Conservation (phyloP, 2,329 filamentous ascomycete genomes). For the Hypoxylon sp. region DNA sequence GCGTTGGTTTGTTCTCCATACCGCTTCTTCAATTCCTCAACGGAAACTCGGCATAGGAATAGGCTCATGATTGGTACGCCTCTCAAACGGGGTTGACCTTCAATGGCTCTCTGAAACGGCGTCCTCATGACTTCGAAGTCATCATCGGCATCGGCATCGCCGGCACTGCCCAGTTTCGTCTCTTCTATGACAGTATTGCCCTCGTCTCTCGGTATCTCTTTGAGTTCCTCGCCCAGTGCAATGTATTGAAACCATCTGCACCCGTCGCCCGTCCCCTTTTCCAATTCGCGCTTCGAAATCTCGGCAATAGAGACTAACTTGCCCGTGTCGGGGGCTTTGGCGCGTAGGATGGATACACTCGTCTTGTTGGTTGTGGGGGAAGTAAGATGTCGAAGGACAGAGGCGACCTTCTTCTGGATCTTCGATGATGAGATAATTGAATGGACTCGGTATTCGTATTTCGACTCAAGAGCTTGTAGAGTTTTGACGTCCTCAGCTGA, state of each 20-base stretch:
- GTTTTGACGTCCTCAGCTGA: conserved; percentile 56
- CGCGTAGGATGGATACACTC: conserved; percentile 60
- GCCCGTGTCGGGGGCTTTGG: conserved; percentile 63
- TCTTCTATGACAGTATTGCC: conserved; percentile 57
- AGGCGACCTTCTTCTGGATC: conserved; percentile 67
- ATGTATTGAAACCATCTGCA: conserved; percentile 68
- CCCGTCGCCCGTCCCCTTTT: conserved; percentile 49
- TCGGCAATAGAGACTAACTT: conserved; percentile 79
- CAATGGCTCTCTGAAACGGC: conserved; percentile 67
- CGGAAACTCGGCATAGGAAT: conserved; percentile 66
- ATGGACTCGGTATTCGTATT: conserved; percentile 64
- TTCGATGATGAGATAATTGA: conserved; percentile 71
- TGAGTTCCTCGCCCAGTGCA: conserved; percentile 62
- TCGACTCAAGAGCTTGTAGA: conserved; percentile 58
- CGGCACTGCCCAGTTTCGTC: conserved; percentile 55
- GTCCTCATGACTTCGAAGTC: conserved; percentile 70
- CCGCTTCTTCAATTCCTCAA: conserved; percentile 67
- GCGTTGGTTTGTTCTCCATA: conserved; percentile 62
- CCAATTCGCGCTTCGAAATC: conserved; percentile 70
- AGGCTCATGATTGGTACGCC: conserved; percentile 69
- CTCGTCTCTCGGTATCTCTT: conserved; percentile 46
- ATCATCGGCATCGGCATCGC: conserved; percentile 54
- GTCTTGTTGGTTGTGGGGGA: conserved; percentile 51
- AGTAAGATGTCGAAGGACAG: conserved; percentile 60
- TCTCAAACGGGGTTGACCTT: conserved; percentile 60